Conservation (phyloP, 805 yeast genomes). For the Wickerhamomyces mucosus region DNA sequence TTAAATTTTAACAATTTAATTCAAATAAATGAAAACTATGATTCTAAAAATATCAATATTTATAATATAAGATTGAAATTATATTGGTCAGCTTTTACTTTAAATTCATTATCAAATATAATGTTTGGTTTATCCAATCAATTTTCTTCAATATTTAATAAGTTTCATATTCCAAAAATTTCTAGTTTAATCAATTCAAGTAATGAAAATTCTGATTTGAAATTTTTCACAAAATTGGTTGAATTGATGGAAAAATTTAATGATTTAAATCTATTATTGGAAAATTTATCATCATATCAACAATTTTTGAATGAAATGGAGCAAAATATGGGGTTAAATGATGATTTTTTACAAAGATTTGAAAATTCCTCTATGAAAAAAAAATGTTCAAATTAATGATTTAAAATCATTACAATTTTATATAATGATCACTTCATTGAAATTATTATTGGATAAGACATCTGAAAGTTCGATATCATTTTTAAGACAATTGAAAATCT, state of each 20-base stretch:
- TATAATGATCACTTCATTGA: constrained; percentile 2
- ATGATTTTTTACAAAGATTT: not conserved
- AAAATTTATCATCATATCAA: constrained; percentile 20
- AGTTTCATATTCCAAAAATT: constrained; percentile 24
- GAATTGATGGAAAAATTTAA: constrained; percentile 19
- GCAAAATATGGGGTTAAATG: not conserved
- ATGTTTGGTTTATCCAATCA: constrained; percentile 16
- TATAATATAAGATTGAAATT: constrained; percentile 26
- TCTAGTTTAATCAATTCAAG: constrained; percentile 23
- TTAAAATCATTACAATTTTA: constrained; percentile 1
- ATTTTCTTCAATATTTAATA: constrained; percentile 11
- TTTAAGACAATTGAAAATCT: not conserved
- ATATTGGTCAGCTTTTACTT: constrained; percentile 30
- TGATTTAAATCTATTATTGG: constrained; percentile 13
- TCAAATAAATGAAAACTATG: constrained; percentile 1
- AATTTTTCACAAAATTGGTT: constrained; percentile 23
- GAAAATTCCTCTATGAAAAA: not conserved
- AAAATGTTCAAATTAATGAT: not conserved
- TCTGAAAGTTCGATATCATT: not conserved
- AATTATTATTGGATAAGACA: not conserved
- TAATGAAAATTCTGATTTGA: constrained; percentile 21
- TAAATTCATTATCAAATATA: constrained; percentile 20
- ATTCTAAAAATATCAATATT: constrained; percentile 5
- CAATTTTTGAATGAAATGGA: not conserved
- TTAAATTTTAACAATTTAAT: constrained; percentile 15